These are phyloP conservation scores for Biscutella auriculata DNA, from an alignment of 441 rosid species.

Conservation along the genomic window DNA sequence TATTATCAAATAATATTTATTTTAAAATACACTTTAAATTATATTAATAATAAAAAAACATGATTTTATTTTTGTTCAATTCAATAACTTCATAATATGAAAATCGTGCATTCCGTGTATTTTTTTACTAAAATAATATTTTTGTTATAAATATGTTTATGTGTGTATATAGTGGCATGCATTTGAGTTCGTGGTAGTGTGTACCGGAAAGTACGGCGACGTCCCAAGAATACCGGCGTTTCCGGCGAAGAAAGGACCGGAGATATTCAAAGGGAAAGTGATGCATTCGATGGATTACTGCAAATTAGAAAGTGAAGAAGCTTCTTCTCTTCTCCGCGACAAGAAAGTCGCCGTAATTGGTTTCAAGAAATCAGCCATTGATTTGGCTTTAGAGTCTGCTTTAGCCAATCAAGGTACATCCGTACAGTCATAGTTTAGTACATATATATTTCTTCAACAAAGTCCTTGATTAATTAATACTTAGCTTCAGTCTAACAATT, in stretches of 20 bases:
- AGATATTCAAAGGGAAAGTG: constrained; percentile 50
- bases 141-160: background rate
- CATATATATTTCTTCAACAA: background rate
- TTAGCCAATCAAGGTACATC: constrained; percentile 67
- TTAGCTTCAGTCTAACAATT: background rate
- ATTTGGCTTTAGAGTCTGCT: constrained; percentile 81
- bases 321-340: constrained; percentile 40
- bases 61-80: too few relatives aligned
- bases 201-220: constrained; percentile 78
- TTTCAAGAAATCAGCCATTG: constrained; percentile 81
- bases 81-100: too few relatives aligned
- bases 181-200: constrained; percentile 62
- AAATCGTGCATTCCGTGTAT: too few relatives aligned
- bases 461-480: constrained; percentile 1
- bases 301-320: constrained; percentile 54
- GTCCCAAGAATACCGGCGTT: constrained; percentile 46
- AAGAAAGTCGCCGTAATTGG: constrained; percentile 65
- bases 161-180: constrained; percentile 46
- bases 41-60: too few relatives aligned
- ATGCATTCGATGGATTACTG: constrained; percentile 70
- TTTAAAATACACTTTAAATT: too few relatives aligned
- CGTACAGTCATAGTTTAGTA: background rate
- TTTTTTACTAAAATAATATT: too few relatives aligned
- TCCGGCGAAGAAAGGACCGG: constrained; percentile 51
- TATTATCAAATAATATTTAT: too few relatives aligned